phyloP scores from a whole-genome alignment of 2,329 filamentous ascomycete species.

The Hirsutella rhossiliensis region DNA sequence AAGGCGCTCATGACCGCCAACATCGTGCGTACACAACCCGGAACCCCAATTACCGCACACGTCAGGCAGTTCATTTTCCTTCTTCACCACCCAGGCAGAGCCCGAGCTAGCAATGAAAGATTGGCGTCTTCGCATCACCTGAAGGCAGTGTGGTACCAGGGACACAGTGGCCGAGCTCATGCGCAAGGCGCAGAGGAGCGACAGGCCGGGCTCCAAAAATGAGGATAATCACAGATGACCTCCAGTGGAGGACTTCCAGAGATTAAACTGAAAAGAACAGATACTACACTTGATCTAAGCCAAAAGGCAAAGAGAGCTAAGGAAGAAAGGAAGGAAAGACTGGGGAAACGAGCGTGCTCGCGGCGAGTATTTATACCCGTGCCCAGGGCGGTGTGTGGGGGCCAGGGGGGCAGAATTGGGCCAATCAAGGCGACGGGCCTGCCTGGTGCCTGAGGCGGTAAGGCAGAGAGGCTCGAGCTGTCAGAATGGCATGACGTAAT shows the following conservation, averaged over 20 bases:
- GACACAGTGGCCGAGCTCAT: conserved; percentile 27
- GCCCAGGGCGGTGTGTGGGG: too few species aligned
- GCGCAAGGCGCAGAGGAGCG: conserved; percentile 28
- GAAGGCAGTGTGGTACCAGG: conserved; percentile 34
- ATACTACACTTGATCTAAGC: conserved; percentile 94
- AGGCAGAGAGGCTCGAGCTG: too few species aligned
- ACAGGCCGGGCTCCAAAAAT: conserved; percentile 34
- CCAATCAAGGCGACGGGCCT: too few species aligned
- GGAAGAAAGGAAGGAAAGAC: conserved; percentile 15
- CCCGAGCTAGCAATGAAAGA: conserved; percentile 26
- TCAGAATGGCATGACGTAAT: too few species aligned
- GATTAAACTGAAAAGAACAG: conserved; percentile 97
- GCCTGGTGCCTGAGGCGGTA: too few species aligned
- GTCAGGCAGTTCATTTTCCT: conserved; percentile 27
- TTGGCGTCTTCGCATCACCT: conserved; percentile 32
- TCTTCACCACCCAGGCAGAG: conserved; percentile 26
- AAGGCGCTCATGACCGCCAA: too few species aligned
- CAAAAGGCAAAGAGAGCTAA: conserved; percentile 41
- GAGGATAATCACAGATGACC: conserved; percentile 68
- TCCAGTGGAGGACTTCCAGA: conserved; percentile 69
- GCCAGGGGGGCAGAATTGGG: too few species aligned
- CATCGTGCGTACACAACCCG: too few species aligned
- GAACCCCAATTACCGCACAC: too few species aligned
- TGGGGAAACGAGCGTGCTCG: not conserved
- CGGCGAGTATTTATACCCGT: too few species aligned